These are phyloP conservation scores for Podaxis sp. DNA, from an alignment of 768 basidiomycete species.

Conservation along the genomic window DNA sequence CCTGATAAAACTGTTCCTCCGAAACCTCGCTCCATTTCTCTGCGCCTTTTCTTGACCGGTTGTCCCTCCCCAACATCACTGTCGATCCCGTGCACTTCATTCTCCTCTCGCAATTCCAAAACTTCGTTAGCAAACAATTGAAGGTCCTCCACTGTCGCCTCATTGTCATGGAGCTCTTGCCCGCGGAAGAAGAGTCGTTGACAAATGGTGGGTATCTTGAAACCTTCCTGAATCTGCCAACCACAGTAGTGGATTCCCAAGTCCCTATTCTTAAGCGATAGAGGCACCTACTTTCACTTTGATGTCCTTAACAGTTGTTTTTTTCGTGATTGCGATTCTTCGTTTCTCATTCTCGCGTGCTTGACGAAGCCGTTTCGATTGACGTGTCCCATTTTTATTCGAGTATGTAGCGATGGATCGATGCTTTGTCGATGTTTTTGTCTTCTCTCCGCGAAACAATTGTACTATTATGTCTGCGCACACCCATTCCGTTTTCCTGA, in stretches of 20 bases:
- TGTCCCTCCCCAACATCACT: conserved; percentile 45
- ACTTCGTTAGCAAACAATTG: conserved; percentile 55
- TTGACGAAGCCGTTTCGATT: conserved; percentile 71
- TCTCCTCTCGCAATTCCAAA: conserved; percentile 64
- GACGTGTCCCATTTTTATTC: conserved; percentile 48
- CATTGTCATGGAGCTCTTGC: conserved; percentile 64
- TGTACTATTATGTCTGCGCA: conserved; percentile 64
- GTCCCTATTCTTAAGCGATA: neutral
- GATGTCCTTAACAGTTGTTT: conserved; percentile 74
- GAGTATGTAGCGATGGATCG: conserved; percentile 25
- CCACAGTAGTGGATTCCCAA: neutral
- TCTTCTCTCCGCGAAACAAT: conserved; percentile 27
- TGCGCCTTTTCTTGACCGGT: conserved; percentile 37
- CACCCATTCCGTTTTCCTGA: conserved; percentile 57
- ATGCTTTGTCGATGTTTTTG: conserved; percentile 17
- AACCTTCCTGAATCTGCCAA: conserved; percentile 56
- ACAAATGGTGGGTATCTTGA: conserved; percentile 72
- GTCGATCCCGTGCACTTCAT: conserved; percentile 57
- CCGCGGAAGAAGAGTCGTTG: conserved; percentile 68
- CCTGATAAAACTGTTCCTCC: conserved; percentile 66
- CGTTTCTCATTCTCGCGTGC: conserved; percentile 46
- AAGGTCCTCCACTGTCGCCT: conserved; percentile 55
- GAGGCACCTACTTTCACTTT: conserved; percentile 60
- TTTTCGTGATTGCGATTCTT: conserved; percentile 57
- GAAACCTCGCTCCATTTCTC: conserved; percentile 68